Percentiles rank a stretch among this genome's conserved stretches.
phyloP scores from a whole-genome alignment of 2,329 filamentous ascomycete genomes.

The Phyllosticta citribraziliensis region DNA sequence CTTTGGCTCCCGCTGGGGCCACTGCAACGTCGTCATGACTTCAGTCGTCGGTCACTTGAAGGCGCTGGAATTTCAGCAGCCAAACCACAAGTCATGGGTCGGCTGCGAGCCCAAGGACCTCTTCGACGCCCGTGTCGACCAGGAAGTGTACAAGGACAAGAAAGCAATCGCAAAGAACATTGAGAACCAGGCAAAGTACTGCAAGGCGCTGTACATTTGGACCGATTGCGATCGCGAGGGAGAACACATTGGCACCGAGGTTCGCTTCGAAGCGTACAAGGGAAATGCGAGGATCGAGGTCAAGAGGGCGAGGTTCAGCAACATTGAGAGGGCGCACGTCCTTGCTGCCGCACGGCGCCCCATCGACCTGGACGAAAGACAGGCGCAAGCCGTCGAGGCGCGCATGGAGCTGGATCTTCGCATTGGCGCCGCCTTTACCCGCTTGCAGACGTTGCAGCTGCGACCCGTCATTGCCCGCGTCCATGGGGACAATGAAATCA shows the following conservation, averaged over 20 bases:
- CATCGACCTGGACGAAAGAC: slow-evolving; percentile 68
- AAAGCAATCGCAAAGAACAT: slow-evolving; percentile 78
- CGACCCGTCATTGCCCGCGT: slow-evolving; percentile 57
- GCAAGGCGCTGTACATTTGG: slow-evolving; percentile 84
- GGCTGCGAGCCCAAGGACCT: slow-evolving; percentile 68
- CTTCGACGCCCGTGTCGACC: slow-evolving; percentile 70
- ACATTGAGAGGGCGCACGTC: slow-evolving; percentile 90
- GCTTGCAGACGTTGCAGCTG: slow-evolving; percentile 74
- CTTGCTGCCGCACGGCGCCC: slow-evolving; percentile 71
- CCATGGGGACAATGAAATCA: slow-evolving; percentile 43
- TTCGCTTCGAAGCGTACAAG: slow-evolving; percentile 67
- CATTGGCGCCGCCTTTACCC: slow-evolving; percentile 86
- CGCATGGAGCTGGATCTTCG: slow-evolving; percentile 86
- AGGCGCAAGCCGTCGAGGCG: slow-evolving; percentile 78
- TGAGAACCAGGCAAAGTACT: slow-evolving; percentile 60
- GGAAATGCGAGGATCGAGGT: slow-evolving; percentile 67
- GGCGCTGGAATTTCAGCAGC: slow-evolving; percentile 59
- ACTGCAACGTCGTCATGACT: slow-evolving; percentile 84
- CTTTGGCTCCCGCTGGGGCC: slow-evolving; percentile 72
- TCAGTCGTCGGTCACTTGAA: slow-evolving; percentile 85
- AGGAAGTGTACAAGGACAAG: slow-evolving; percentile 60
- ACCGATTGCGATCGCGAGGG: slow-evolving; percentile 98
- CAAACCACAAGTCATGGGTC: slow-evolving; percentile 66
- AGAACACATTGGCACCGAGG: slow-evolving; percentile 89
- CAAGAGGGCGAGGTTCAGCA: slow-evolving; percentile 85